Percentiles rank a stretch among this genome's conserved stretches.
These are phyloP conservation scores for Ormosia emarginata DNA, from an alignment of 306 rosid species.

Conservation along the genomic window DNA sequence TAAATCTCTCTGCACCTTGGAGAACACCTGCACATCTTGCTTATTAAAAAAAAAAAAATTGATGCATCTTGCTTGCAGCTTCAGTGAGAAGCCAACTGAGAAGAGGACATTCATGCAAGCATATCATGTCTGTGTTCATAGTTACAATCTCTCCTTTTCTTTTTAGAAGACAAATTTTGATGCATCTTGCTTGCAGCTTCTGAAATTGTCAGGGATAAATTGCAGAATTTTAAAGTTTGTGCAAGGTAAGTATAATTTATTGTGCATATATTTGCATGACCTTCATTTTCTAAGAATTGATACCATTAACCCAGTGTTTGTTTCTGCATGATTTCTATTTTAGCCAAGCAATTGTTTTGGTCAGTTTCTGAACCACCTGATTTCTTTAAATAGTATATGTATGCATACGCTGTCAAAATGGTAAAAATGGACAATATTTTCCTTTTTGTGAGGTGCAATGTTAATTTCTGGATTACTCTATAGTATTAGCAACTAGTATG, in stretches of 20 bases:
- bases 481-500: no score
- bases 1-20: conserved; percentile 92
- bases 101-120: background rate
- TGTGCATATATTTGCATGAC: background rate
- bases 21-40: conserved; percentile 82
- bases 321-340: no score
- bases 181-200: background rate
- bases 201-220: background rate
- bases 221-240: background rate
- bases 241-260: background rate
- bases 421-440: no score
- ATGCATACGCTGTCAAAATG: no score
- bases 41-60: conserved; percentile 36
- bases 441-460: no score
- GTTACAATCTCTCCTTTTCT: background rate
- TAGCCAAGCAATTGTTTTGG: no score
- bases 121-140: background rate
- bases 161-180: background rate
- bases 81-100: background rate
- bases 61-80: no score
- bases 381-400: no score
- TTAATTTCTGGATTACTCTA: no score
- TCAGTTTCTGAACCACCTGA: no score
- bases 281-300: background rate
- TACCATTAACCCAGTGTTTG: background rate